These are phyloP conservation scores for Eremothecium cymbalariae DNA, from an alignment of 1,139 yeast genomes.

Conservation along the genomic window DNA sequence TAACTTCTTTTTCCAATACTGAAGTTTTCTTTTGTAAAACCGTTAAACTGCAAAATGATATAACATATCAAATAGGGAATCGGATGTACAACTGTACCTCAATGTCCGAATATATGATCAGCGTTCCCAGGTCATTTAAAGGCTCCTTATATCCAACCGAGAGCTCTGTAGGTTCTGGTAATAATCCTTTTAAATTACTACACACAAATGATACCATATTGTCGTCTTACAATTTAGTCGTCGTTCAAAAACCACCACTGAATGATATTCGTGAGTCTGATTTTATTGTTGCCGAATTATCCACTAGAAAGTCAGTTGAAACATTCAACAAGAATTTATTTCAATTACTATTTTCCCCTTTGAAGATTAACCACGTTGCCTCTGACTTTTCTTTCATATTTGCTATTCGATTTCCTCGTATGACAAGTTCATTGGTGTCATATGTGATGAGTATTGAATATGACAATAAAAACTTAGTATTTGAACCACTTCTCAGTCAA, in stretches of 20 bases:
- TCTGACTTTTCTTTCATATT: conserved; percentile 9
- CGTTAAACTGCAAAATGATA: conserved; percentile 25
- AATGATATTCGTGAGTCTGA: conserved; percentile 29
- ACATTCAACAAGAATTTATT: conserved; percentile 10
- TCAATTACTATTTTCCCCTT: conserved; percentile 11
- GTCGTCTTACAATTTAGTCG: conserved; percentile 40
- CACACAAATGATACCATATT: conserved; percentile 35
- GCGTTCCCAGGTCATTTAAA: conserved; percentile 41
- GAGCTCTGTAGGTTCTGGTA: conserved; percentile 46
- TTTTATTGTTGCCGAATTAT: conserved; percentile 28
- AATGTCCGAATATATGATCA: conserved; percentile 31
- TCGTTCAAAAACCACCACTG: conserved; percentile 35
- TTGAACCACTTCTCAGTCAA: conserved; percentile 64
- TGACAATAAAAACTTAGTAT: conserved; percentile 25
- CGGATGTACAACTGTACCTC: conserved; percentile 44
- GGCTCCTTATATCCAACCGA: conserved; percentile 35
- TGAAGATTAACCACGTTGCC: conserved; percentile 6
- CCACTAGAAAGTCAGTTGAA: conserved; percentile 3
- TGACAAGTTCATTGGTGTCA: conserved; percentile 28
- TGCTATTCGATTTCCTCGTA: conserved; percentile 18
- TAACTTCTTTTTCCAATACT: conserved; percentile 13
- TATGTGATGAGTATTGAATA: conserved; percentile 15
- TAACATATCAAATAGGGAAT: too few relatives aligned
- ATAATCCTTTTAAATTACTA: conserved; percentile 41
- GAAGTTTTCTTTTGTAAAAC: conserved; percentile 16